Percentiles rank a stretch among this genome's conserved stretches.
These are phyloP conservation scores for Hyaloperonospora brassicae DNA, from an alignment of 352 stramenopile genomes.

Conservation along the genomic window DNA sequence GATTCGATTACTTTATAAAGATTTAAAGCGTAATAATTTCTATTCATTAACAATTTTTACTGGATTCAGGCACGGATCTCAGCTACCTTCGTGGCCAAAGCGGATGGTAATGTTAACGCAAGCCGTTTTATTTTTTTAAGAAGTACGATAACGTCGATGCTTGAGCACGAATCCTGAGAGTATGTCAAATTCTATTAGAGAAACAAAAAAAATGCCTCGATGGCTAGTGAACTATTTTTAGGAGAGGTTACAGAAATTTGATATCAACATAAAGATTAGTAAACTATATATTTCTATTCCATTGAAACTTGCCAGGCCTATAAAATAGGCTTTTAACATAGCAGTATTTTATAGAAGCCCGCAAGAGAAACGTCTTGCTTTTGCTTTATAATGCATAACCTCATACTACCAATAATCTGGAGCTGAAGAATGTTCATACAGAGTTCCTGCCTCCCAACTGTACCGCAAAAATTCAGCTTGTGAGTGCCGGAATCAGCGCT, in stretches of 20 bases:
- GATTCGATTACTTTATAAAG: too few relatives aligned
- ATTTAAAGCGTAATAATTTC: too few relatives aligned
- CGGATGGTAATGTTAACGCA: too few relatives aligned
- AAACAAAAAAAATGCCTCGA: background rate
- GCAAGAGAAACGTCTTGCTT: background rate
- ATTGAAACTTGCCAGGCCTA: background rate
- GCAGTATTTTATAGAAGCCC: background rate
- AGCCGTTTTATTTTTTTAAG: too few relatives aligned
- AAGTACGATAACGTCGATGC: background rate
- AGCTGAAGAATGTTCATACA: background rate
- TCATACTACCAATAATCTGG: too few relatives aligned
- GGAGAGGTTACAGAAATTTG: background rate
- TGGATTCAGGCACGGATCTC: too few relatives aligned
- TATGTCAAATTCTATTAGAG: background rate
- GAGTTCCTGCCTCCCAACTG: background rate
- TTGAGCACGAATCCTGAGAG: background rate
- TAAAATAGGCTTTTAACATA: background rate
- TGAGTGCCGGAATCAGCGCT: too few relatives aligned
- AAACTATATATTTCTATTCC: too few relatives aligned
- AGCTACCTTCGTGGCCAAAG: too few relatives aligned
- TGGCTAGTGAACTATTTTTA: background rate
- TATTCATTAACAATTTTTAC: too few relatives aligned
- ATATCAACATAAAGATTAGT: background rate
- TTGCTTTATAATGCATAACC: background rate
- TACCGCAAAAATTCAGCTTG: background rate